These are phyloP conservation scores for Saccharomycodes ludwigii DNA, from an alignment of 805 yeast species.

Conservation along the genomic window DNA sequence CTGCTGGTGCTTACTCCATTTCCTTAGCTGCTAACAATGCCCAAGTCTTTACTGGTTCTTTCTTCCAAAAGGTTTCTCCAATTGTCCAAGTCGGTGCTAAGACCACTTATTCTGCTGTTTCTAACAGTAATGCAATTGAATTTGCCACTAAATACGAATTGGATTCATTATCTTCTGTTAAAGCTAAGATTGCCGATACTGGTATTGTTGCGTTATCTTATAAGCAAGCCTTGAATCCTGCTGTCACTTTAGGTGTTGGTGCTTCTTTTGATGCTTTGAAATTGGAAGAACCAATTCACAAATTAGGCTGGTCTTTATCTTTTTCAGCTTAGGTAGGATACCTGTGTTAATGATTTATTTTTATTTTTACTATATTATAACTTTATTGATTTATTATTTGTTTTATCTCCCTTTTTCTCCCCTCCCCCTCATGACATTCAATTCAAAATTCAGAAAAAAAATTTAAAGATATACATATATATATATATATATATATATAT, in stretches of 20 bases:
- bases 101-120: conserved; percentile 85
- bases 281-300: conserved; percentile 93
- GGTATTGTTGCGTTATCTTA: conserved; percentile 90
- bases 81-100: conserved; percentile 94
- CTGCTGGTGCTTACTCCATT: conserved; percentile 75
- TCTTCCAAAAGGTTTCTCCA: conserved; percentile 91
- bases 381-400: too few species aligned
- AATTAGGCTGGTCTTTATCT: conserved; percentile 89
- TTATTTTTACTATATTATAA: too few species aligned
- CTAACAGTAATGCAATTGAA: conserved; percentile 71
- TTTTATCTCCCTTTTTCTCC: too few species aligned
- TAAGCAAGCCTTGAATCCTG: conserved; percentile 91
- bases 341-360: too few species aligned
- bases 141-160: conserved; percentile 90
- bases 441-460: too few species aligned
- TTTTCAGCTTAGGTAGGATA: conserved; percentile 60
- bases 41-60: conserved; percentile 84
- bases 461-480: too few species aligned
- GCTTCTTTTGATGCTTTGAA: conserved; percentile 92
- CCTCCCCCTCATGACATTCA: too few species aligned
- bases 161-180: conserved; percentile 80
- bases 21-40: conserved; percentile 65
- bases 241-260: conserved; percentile 95
- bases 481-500: too few species aligned
- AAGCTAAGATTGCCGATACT: conserved; percentile 93